A percentile compares a stretch with the other conserved stretches of the same genome.
Conservation (phyloP, 202 grass and related monocot genomes). For the Setaria viridis region DNA sequence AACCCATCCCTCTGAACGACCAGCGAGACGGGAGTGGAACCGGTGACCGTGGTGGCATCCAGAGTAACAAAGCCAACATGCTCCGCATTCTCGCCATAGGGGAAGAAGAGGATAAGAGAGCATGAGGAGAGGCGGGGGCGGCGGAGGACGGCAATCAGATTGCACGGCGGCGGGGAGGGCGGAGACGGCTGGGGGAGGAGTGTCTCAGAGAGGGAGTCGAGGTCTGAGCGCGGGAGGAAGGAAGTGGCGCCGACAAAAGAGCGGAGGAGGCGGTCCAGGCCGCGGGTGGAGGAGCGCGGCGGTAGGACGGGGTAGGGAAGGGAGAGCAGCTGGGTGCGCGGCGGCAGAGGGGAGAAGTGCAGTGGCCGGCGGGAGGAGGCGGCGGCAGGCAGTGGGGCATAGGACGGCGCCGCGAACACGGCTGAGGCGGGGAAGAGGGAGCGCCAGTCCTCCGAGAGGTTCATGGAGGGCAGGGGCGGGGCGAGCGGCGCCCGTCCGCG, state of each 20-base stretch:
- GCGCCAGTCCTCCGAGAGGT: conserved; percentile 65
- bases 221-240: conserved; percentile 47
- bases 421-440: conserved; percentile 53
- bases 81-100: conserved; percentile 63
- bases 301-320: conserved; percentile 49
- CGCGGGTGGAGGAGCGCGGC: conserved; percentile 31
- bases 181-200: conserved; percentile 36
- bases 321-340: conserved; percentile 41
- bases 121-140: conserved; percentile 4
- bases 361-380: conserved; percentile 29
- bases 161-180: conserved; percentile 49
- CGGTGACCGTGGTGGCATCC: conserved; percentile 13
- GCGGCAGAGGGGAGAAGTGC: conserved; percentile 47
- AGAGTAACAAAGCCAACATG: conserved; percentile 52
- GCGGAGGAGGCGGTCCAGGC: conserved; percentile 43
- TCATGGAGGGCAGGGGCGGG: conserved; percentile 22
- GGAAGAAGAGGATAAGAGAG: conserved; percentile 52
- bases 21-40: conserved; percentile 32
- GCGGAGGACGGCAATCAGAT: conserved; percentile 55
- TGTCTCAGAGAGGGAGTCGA: conserved; percentile 32
- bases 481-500: not conserved
- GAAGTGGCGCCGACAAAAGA: conserved; percentile 39
- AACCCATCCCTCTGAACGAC: conserved; percentile 69
- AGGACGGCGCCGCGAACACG: conserved; percentile 63
- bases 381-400: conserved; percentile 21